phyloP scores from a whole-genome alignment of 768 basidiomycete species.

The Boletus edulis region DNA sequence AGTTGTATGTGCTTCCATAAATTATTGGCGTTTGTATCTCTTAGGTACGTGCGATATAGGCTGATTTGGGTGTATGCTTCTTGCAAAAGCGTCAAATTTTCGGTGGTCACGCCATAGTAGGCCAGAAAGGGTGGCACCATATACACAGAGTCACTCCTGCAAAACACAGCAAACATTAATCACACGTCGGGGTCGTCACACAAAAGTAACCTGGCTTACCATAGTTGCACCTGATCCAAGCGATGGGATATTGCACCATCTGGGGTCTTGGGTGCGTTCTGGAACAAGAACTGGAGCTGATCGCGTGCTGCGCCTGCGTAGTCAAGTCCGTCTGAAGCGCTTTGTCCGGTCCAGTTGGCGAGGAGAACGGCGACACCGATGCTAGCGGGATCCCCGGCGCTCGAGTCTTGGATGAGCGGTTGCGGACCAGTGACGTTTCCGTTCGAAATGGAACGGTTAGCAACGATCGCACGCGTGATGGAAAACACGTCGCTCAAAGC shows the following conservation, averaged over 20 bases:
- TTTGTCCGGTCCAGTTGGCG: slow-evolving; percentile 50
- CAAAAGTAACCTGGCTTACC: slow-evolving; percentile 37
- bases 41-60: slow-evolving; percentile 67
- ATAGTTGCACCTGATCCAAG: slow-evolving; percentile 63
- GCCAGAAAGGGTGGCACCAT: slow-evolving; percentile 89
- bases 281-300: slow-evolving; percentile 63
- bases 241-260: slow-evolving; percentile 87
- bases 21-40: slow-evolving; percentile 45
- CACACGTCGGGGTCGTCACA: neutral
- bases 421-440: slow-evolving; percentile 48
- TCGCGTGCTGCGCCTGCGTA: slow-evolving; percentile 63
- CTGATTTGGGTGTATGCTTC: slow-evolving; percentile 71
- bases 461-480: slow-evolving; percentile 52
- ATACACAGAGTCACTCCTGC: slow-evolving; percentile 76
- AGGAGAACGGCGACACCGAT: slow-evolving; percentile 70
- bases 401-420: slow-evolving; percentile 55
- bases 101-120: slow-evolving; percentile 68
- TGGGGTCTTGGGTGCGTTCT: slow-evolving; percentile 53
- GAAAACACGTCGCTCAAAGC: slow-evolving; percentile 53
- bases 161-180: neutral
- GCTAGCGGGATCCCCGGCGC: slow-evolving; percentile 76
- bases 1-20: slow-evolving; percentile 77
- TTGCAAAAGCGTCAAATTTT: slow-evolving; percentile 54
- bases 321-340: slow-evolving; percentile 40
- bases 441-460: slow-evolving; percentile 42